These are phyloP conservation scores for Leccinum uliginosum DNA, from an alignment of 768 basidiomycete genomes.

Conservation along the genomic window DNA sequence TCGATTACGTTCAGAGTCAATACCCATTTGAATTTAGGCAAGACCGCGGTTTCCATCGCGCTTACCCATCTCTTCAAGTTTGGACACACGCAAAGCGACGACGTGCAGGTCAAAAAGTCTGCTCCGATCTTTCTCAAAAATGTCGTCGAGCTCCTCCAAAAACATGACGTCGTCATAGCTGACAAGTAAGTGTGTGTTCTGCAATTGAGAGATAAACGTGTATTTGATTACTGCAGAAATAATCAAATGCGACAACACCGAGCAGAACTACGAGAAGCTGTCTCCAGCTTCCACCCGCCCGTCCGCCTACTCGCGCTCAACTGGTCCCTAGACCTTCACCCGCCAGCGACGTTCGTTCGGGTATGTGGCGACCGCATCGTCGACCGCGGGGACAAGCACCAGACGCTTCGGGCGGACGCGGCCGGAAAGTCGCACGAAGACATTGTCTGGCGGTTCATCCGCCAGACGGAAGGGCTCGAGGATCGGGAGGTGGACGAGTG, in stretches of 20 bases:
- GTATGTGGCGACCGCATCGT: slow-evolving; percentile 75
- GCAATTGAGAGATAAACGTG: not conserved
- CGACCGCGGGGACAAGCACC: slow-evolving; percentile 78
- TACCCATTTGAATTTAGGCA: slow-evolving; percentile 48
- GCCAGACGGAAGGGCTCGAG: slow-evolving; percentile 54
- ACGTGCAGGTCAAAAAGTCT: slow-evolving; percentile 72
- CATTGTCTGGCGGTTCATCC: slow-evolving; percentile 80
- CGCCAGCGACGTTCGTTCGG: slow-evolving; percentile 61
- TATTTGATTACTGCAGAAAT: slow-evolving; percentile 49
- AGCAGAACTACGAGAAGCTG: slow-evolving; percentile 56
- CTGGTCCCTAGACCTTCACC: slow-evolving; percentile 57
- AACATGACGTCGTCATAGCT: slow-evolving; percentile 79
- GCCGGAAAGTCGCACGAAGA: slow-evolving; percentile 60
- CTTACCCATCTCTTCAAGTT: slow-evolving; percentile 77
- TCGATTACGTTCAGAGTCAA: not conserved
- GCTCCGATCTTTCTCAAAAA: slow-evolving; percentile 70
- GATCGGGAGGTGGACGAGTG: slow-evolving; percentile 60
- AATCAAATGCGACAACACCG: slow-evolving; percentile 87
- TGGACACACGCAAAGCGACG: slow-evolving; percentile 92
- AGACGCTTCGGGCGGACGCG: slow-evolving; percentile 64
- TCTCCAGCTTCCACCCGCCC: slow-evolving; percentile 40
- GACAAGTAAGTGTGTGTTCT: slow-evolving; percentile 63
- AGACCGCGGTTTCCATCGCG: slow-evolving; percentile 81
- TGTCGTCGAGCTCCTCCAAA: slow-evolving; percentile 55
- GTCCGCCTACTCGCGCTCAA: slow-evolving; percentile 78